These are phyloP conservation scores for Petunia axillaris DNA, from an alignment of 257 asterid genomes.

Conservation along the genomic window DNA sequence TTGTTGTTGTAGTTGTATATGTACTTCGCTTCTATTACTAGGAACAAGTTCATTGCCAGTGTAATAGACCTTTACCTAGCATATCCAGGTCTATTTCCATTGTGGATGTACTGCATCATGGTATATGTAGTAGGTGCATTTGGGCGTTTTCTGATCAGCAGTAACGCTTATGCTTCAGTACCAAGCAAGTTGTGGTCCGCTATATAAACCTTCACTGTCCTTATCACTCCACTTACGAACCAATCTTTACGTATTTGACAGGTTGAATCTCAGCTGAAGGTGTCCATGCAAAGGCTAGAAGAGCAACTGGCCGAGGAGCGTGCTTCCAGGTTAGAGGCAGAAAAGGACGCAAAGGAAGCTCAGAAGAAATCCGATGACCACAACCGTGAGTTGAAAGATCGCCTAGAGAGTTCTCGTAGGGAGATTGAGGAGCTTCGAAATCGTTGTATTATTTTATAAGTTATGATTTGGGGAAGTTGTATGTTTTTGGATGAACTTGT, in stretches of 20 bases:
- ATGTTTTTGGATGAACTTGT: too few species aligned
- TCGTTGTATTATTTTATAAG: conserved; percentile 21
- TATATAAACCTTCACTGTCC: background rate
- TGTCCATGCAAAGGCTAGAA: conserved; percentile 38
- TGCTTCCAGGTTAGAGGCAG: conserved; percentile 28
- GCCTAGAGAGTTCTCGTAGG: conserved; percentile 50
- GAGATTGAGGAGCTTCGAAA: conserved; percentile 51
- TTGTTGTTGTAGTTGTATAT: background rate
- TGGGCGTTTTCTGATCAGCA: background rate
- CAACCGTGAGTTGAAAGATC: conserved; percentile 42
- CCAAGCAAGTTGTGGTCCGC: too few species aligned
- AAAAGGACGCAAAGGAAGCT: conserved; percentile 12
- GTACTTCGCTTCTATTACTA: background rate
- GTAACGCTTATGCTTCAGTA: background rate
- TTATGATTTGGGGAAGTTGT: too few species aligned
- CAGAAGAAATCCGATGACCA: conserved; percentile 38
- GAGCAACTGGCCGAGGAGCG: conserved; percentile 34
- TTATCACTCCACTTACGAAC: background rate
- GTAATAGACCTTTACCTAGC: too few species aligned
- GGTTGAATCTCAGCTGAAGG: conserved; percentile 43
- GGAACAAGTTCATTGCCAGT: background rate
- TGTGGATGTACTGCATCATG: background rate
- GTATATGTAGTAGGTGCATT: background rate
- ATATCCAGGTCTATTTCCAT: background rate
- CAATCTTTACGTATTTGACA: conserved; percentile 3